Evolutionary conservation across 306 rosid genomes (phyloP).

Genomic region (Gleditsia sinensis): DNA sequence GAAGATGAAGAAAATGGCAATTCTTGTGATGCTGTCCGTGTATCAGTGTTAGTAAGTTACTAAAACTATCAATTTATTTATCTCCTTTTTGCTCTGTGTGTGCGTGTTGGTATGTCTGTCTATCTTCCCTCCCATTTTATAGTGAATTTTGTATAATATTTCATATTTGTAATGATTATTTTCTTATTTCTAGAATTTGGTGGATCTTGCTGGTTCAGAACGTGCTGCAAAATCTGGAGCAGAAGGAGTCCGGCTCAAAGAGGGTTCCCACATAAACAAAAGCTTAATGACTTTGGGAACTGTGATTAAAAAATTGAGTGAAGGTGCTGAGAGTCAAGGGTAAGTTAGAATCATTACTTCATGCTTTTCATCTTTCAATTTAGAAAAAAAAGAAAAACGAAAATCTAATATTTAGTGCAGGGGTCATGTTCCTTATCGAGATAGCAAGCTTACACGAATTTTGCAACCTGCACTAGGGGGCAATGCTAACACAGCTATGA

Average conservation of each 20-base stretch:
- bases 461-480: slow-evolving; percentile 97
- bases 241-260: slow-evolving; percentile 91
- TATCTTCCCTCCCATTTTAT: slow-evolving; percentile 20
- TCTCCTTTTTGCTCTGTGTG: neutral
- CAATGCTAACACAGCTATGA: slow-evolving; percentile 94
- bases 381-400: neutral
- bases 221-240: slow-evolving; percentile 99
- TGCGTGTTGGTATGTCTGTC: neutral
- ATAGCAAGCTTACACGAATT: slow-evolving; percentile 96
- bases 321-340: slow-evolving; percentile 99
- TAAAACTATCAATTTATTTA: slow-evolving; percentile 5
- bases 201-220: slow-evolving; percentile 99
- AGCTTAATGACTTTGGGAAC: slow-evolving; percentile 97
- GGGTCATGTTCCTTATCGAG: slow-evolving; percentile 97
- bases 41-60: slow-evolving; percentile 83
- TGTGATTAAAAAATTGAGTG: slow-evolving; percentile 95
- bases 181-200: slow-evolving; percentile 70
- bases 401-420: slow-evolving; percentile 53
- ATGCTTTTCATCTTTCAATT: slow-evolving; percentile 23
- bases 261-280: slow-evolving; percentile 97
- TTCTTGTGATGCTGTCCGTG: slow-evolving; percentile 92
- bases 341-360: slow-evolving; percentile 43
- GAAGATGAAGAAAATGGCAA: slow-evolving; percentile 59
- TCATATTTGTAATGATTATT: slow-evolving; percentile 16
- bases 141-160: slow-evolving; percentile 15